Evolutionary conservation across 1,139 yeast genomes (phyloP), one percentile per base, ranked within the genome.

Genomic region (Taphrina betulina): DNA sequence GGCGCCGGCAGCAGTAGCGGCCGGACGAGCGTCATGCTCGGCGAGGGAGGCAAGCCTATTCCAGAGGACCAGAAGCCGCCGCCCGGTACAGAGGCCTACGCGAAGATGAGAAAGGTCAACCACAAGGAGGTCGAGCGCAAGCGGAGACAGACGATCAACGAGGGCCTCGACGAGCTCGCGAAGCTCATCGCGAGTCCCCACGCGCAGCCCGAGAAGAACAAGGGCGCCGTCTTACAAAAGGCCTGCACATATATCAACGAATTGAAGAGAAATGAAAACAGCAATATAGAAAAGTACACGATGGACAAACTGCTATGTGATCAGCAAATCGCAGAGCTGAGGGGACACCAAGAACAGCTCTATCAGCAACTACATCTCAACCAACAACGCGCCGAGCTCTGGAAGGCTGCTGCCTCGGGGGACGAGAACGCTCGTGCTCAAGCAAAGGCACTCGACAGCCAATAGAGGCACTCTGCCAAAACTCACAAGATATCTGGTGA

Each of bases 41-140:
- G 54, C 16, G 54, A 50, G n/a, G 46, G 31, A 20, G 54, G 54
- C 31, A 40, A 50, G 34, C 54, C 54, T 8, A 50, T 50, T 17
- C 50, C 56, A 4, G 56, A 43, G n/a, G 43, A 26, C 3, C 48
- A 26, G 35, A 72, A 72, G 58, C 76, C 79, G 14, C 69, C 82
- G 76, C 64, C 75, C 66, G 65, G 85, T 8, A 73, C 87, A 19
- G 94, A 85, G 28, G 96, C 87, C 69, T 89, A 96, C 95, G 90
- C 85, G 68, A 79, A 79, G 63, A 79, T 81, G 68, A 80, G 96
- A 64, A 83, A 86, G 65, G 87, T 86, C 65, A 90, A 88, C 70
- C 99, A 92, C 74, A 92, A 92, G 71, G 98, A 94, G 72, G 98
- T 92, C 28, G 99, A 92, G 73, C 80, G 96, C 67, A 82, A 97